These are phyloP conservation scores for Buddleja alternifolia DNA, from an alignment of 257 asterid genomes.

Conservation along the genomic window DNA sequence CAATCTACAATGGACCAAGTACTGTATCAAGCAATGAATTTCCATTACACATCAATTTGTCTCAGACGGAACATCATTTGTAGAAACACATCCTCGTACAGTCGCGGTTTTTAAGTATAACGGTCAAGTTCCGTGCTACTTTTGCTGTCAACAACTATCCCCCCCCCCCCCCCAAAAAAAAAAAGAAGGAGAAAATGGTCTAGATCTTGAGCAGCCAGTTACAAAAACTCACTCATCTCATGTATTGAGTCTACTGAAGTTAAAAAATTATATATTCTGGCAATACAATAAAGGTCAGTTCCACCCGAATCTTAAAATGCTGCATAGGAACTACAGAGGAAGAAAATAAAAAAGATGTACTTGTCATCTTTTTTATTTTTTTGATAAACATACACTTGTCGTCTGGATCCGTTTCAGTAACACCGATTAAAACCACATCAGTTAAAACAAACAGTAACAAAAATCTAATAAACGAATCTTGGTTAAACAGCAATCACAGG, in stretches of 20 bases:
- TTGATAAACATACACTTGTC: too few relatives aligned
- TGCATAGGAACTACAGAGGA: not conserved
- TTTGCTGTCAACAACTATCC: not conserved
- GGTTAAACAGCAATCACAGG: constrained; percentile 1
- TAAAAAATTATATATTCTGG: not conserved
- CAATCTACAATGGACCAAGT: too few relatives aligned
- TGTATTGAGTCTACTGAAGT: constrained; percentile 1
- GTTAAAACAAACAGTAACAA: not conserved
- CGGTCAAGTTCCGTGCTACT: not conserved
- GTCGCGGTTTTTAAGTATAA: not conserved
- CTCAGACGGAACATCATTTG: constrained; percentile 1
- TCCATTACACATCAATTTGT: not conserved
- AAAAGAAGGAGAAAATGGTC: not conserved
- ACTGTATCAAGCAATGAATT: too few relatives aligned
- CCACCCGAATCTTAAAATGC: not conserved
- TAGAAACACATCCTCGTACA: constrained; percentile 8
- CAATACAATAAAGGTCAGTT: not conserved
- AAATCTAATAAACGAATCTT: constrained; percentile 15
- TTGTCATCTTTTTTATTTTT: too few relatives aligned
- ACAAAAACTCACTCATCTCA: constrained; percentile 3
- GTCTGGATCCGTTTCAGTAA: constrained; percentile 24
- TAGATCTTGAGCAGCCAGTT: constrained; percentile 22
- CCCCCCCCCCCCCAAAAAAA: too few relatives aligned
- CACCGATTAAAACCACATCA: constrained; percentile 19
- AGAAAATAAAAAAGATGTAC: not conserved